Percentiles rank a stretch among this genome's conserved stretches.
phyloP scores from a whole-genome alignment of 208 protist genomes.

The Acanthamoeba divionensis region DNA sequence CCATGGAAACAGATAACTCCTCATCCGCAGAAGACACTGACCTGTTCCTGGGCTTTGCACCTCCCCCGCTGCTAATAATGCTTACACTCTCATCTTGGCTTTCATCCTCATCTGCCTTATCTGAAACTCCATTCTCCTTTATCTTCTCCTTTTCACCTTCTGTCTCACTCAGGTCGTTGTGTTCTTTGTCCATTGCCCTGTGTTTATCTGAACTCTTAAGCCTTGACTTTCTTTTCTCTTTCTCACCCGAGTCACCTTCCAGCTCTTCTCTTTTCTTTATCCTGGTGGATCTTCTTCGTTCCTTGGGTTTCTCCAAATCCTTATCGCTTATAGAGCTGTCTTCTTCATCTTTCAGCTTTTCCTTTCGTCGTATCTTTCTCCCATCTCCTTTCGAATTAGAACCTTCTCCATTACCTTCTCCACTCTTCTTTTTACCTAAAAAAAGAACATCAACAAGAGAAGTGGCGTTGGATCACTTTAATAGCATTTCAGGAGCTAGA shows the following conservation, averaged over 20 bases:
- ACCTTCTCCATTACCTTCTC: too few relatives aligned
- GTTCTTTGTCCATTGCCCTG: neutral
- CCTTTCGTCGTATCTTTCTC: too few relatives aligned
- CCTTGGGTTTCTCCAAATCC: too few relatives aligned
- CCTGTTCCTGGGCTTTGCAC: neutral
- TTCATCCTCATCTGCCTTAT: neutral
- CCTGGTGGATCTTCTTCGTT: too few relatives aligned
- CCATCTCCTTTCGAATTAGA: too few relatives aligned
- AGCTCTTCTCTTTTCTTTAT: neutral
- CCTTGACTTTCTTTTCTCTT: neutral
- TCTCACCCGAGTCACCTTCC: neutral
- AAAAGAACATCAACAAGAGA: neutral
- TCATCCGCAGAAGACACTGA: neutral
- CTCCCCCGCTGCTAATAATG: neutral
- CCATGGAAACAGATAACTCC: neutral
- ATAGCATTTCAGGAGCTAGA: neutral
- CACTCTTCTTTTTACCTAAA: neutral
- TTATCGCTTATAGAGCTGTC: too few relatives aligned
- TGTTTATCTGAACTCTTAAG: neutral
- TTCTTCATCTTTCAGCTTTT: too few relatives aligned
- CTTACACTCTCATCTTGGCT: neutral
- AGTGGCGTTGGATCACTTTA: neutral
- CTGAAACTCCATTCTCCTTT: neutral
- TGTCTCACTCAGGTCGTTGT: neutral
- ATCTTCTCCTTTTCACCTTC: neutral